These are phyloP conservation scores for Trichosanthes truncata DNA, from an alignment of 306 rosid species.

Conservation along the genomic window DNA sequence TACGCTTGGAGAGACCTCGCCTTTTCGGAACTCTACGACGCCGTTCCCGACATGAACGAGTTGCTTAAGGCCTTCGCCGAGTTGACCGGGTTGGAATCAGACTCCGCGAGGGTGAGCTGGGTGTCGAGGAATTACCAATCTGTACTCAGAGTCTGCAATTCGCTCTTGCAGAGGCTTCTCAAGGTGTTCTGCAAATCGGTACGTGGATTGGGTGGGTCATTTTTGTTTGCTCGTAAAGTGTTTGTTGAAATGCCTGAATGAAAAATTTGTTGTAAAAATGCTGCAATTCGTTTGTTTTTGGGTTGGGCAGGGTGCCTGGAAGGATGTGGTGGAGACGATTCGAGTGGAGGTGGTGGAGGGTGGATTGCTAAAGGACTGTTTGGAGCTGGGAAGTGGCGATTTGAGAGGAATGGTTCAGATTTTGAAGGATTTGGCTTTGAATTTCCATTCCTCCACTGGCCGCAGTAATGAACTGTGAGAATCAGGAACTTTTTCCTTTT, in stretches of 20 bases:
- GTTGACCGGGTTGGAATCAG: slow-evolving; percentile 43
- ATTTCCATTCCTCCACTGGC: slow-evolving; percentile 14
- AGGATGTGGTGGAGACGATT: slow-evolving; percentile 47
- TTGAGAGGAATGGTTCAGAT: slow-evolving; percentile 44
- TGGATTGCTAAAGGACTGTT: slow-evolving; percentile 64
- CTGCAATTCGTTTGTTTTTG: background rate
- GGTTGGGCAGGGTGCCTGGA: slow-evolving; percentile 38
- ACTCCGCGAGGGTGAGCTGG: slow-evolving; percentile 39
- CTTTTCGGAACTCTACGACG: slow-evolving; percentile 35
- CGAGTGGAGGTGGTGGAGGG: slow-evolving; percentile 60
- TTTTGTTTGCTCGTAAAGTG: background rate
- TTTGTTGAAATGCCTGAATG: background rate
- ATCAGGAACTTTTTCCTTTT: background rate
- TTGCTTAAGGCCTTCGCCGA: slow-evolving; percentile 40
- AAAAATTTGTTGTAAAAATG: background rate
- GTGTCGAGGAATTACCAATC: slow-evolving; percentile 37
- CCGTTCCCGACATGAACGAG: slow-evolving; percentile 44
- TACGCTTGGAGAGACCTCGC: slow-evolving; percentile 46
- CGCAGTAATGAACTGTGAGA: background rate
- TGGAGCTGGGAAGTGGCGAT: slow-evolving; percentile 60
- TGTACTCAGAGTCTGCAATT: slow-evolving; percentile 28
- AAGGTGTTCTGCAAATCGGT: slow-evolving; percentile 55
- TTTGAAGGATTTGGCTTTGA: slow-evolving; percentile 44
- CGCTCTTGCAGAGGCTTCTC: slow-evolving; percentile 40
- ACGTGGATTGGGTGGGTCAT: slow-evolving; percentile 1